Percentiles rank a stretch among this genome's conserved stretches.
Evolutionary conservation across 768 basidiomycete species (phyloP).

Genomic region (Trametes punicea): DNA sequence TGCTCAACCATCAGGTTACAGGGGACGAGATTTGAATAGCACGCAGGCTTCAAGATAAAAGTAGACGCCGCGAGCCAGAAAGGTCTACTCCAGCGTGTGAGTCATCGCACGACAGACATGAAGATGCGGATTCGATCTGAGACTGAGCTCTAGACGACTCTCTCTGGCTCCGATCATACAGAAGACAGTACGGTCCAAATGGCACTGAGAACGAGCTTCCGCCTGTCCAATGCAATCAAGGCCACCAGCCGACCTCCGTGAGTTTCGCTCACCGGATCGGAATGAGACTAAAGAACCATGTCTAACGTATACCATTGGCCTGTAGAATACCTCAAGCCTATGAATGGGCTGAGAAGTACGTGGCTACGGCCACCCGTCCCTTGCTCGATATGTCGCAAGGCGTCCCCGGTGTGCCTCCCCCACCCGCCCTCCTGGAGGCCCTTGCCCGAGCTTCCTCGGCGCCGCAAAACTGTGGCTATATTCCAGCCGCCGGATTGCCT

Average conservation of each 20-base stretch:
- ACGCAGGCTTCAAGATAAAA: too few species aligned
- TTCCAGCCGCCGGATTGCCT: slow-evolving; percentile 55
- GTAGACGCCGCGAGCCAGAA: too few species aligned
- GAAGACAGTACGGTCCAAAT: too few species aligned
- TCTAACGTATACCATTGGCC: not conserved
- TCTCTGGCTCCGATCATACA: too few species aligned
- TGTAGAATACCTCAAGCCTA: slow-evolving; percentile 56
- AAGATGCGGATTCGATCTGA: too few species aligned
- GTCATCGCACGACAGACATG: too few species aligned
- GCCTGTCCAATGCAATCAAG: slow-evolving; percentile 20
- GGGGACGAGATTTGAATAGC: too few species aligned
- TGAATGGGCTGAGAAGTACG: slow-evolving; percentile 50
- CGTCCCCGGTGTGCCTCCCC: slow-evolving; percentile 65
- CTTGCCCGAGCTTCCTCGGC: slow-evolving; percentile 44
- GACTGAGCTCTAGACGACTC: too few species aligned
- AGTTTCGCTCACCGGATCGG: not conserved
- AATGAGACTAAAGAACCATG: not conserved
- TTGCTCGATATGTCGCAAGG: slow-evolving; percentile 77
- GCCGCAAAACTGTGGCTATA: slow-evolving; percentile 50
- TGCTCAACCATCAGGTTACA: too few species aligned
- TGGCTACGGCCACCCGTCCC: slow-evolving; percentile 39
- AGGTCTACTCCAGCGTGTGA: too few species aligned
- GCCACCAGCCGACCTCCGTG: slow-evolving; percentile 23
- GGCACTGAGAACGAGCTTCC: slow-evolving; percentile 14
- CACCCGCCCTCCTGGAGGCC: slow-evolving; percentile 39